Evolutionary conservation across 805 yeast species (phyloP), one percentile per base, ranked within the genome.

Genomic region (Yamadazyma scolyti): DNA sequence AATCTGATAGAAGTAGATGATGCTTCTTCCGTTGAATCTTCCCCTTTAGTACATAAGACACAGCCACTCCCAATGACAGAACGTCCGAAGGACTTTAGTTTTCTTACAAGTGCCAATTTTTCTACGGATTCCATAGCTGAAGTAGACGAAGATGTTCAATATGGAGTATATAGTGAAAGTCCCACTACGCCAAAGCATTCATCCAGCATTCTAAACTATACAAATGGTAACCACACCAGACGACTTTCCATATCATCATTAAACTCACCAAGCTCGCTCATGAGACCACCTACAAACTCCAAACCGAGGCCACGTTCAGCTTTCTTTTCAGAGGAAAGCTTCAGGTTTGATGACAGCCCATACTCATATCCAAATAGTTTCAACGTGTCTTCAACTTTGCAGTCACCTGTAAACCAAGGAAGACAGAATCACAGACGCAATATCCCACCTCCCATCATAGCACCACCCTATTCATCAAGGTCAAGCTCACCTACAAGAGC

Each of bases 41-140:
- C 33, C 14, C 38, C 35, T n/a, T 18, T 33, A 11, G 36, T 23
- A 11, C 18, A 21, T 16, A 28, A 29, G 15, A 13, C 23, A n/a
- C 14, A 23, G 16, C 10, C 20, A 20, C 28, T 4, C 6, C 24
- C 13, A 22, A 16, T 2, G 31, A 25, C 6, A 14, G 21, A 16
- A n/a, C n/a, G n/a, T n/a, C 20, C 33, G n/a, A 42, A 51, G 9
- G 60, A 56, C 41, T 36, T 62, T n/a, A 36, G 52, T 4, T 47
- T 43, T 25, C 44, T 65, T 13, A 55, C 57, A 10, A 60, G 68
- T 33, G 59, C 66, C 27, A 65, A 65, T 42, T 65, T 65, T 42
- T 60, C 67, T 7, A 40, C 64, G 3, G 40, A 35, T 21, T 39
- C 46, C 17, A 37, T 40, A n/a, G 43, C 40, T 9, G 45, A 41